A percentile compares a stretch with the other conserved stretches of the same genome.
Conservation (phyloP, 2,329 filamentous ascomycete genomes). For the Fusarium temperatum region DNA sequence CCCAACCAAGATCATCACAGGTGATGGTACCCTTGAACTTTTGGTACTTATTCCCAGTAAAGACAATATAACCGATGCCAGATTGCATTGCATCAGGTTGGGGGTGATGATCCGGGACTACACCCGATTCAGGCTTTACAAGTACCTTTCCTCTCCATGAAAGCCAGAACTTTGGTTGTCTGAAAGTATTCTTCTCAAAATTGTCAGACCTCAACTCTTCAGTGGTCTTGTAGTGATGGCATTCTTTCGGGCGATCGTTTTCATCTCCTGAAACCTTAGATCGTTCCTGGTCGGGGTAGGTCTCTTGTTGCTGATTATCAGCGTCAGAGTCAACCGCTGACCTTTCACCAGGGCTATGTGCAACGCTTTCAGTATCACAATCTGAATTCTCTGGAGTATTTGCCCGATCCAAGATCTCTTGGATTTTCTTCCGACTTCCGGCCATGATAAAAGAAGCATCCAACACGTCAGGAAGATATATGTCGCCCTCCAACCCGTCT, state of each 20-base stretch:
- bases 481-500: neutral
- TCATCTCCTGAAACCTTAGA: neutral
- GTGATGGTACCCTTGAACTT: slow-evolving; percentile 5
- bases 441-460: slow-evolving; percentile 3
- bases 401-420: neutral
- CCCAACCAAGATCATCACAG: neutral
- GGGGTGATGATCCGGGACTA: rapidly evolving
- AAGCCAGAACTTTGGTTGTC: slow-evolving; percentile 27
- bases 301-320: neutral
- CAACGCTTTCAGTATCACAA: neutral
- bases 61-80: slow-evolving; percentile 12
- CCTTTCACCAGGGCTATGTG: too few relatives aligned
- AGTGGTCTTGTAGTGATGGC: neutral
- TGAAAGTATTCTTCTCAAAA: slow-evolving; percentile 22
- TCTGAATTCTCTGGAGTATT: neutral
- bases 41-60: slow-evolving; percentile 4
- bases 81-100: neutral
- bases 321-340: neutral
- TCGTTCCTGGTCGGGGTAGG: neutral
- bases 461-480: neutral
- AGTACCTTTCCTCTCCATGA: slow-evolving; percentile 2
- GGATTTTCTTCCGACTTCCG: slow-evolving; percentile 3
- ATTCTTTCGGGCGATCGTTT: neutral
- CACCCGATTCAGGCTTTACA: too few relatives aligned
- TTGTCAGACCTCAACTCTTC: neutral